Base-by-base conservation (phyloP, 805 yeast genomes). In the Sporopachydermia lactativora region DNA sequence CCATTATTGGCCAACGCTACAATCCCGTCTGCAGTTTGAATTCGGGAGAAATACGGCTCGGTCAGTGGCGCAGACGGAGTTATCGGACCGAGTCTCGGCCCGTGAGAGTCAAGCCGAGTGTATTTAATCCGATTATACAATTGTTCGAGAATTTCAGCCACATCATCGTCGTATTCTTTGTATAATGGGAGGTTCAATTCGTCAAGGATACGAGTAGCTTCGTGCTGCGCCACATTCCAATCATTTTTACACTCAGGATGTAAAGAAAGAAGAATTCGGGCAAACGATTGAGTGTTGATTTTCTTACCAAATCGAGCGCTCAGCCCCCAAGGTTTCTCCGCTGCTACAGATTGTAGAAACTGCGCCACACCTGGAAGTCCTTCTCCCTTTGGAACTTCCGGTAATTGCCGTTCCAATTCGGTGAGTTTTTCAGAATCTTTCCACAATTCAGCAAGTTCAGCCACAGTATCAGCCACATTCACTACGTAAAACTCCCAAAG, bases 401-500 rank as follows among this genome's bases (percentile, higher is more conserved):
- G n/a, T n/a, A n/a, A n/a, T n/a, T n/a, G n/a, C n/a, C n/a, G n/a
- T n/a, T n/a, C n/a, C 6, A 73, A 59, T 3, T 61, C 59, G 13
- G 45, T 44, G 18, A 56, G 50, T 15, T 39, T 41, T 4, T 43
- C 18, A n/a, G 44, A 40, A 4, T 49, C 16, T 14, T 46, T 53
- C 44, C 42, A 49, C n/a, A 52, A 44, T 19, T 45, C 40, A n/a
- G 44, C 42, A 4, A 52, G 55, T 3, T 60, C 58, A 1, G 52
- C 50, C 13, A 76, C 49, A 6, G 69, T 65, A 3, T 49, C 50
- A 4, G 52, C 47, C 35, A 74, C 77, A 54, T 85, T 70, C 28
- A 86, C 64, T 3, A 79, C 88, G 55, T 88, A 92, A 57, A 60
- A 89, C 58, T 89, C 86, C 98, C 98, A 89, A 41, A 89, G 64